A percentile compares a stretch with the other conserved stretches of the same genome.
phyloP scores from a whole-genome alignment of 1,139 yeast genomes.

The Saccharomyces pastorianus region DNA sequence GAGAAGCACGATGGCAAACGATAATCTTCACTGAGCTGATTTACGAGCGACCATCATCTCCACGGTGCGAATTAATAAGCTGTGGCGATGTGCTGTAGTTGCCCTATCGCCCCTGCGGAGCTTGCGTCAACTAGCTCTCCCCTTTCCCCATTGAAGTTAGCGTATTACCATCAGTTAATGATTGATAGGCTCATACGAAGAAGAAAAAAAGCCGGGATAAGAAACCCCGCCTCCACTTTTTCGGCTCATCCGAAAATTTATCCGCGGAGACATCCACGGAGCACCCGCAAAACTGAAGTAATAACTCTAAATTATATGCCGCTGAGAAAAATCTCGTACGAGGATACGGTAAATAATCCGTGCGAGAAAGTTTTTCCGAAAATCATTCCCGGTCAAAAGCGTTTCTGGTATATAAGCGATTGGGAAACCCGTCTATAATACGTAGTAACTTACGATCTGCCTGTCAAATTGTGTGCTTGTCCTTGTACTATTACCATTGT shows the following conservation, averaged over 20 bases:
- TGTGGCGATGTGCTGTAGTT: background rate
- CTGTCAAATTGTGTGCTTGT: background rate
- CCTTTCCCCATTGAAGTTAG: background rate
- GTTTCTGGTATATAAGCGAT: background rate
- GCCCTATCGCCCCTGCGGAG: background rate
- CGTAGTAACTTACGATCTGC: background rate
- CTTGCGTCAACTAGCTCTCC: background rate
- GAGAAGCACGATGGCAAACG: background rate
- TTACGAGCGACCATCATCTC: background rate
- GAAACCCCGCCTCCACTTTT: background rate
- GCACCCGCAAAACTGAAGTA: background rate
- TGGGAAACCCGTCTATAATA: background rate
- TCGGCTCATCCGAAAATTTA: background rate
- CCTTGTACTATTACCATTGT: background rate
- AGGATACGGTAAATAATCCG: background rate
- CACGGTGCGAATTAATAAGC: background rate
- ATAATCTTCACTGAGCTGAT: background rate
- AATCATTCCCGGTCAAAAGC: background rate
- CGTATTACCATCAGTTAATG: background rate
- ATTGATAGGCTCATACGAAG: background rate
- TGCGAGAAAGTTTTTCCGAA: background rate
- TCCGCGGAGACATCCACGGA: background rate
- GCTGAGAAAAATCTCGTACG: background rate
- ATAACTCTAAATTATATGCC: background rate
- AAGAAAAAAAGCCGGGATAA: background rate